Percentiles rank a stretch among this genome's conserved stretches.
These are phyloP conservation scores for Pestalotiopsis sp. DNA, from an alignment of 2,329 filamentous ascomycete species.

Conservation along the genomic window DNA sequence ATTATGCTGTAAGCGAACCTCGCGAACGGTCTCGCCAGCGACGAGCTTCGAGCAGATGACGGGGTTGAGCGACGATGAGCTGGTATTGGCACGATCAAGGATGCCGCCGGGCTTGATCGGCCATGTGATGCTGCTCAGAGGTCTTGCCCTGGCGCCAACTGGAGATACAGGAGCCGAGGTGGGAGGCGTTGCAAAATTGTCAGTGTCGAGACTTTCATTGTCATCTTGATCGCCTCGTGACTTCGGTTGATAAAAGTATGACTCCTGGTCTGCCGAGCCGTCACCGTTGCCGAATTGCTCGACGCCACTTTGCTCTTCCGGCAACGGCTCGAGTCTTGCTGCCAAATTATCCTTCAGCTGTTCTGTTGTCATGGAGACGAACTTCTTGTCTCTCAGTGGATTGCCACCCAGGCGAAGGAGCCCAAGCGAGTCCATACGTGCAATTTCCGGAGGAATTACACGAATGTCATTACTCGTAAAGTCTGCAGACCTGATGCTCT, in stretches of 20 bases:
- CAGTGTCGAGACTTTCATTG: conserved; percentile 49
- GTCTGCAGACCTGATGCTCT: conserved; percentile 74
- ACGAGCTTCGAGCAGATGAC: conserved; percentile 59
- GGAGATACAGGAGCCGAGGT: conserved; percentile 56
- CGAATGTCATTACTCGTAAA: conserved; percentile 85
- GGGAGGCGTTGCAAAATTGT: conserved; percentile 61
- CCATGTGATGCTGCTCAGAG: conserved; percentile 52
- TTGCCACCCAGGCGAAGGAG: conserved; percentile 85
- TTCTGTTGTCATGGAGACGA: conserved; percentile 76
- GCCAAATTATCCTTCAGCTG: conserved; percentile 78
- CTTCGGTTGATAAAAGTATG: conserved; percentile 29
- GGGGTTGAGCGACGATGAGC: conserved; percentile 62
- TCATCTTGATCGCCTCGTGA: conserved; percentile 25
- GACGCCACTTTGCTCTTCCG: conserved; percentile 24
- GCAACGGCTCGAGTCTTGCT: conserved; percentile 64
- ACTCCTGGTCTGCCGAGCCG: conserved; percentile 25
- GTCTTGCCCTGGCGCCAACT: conserved; percentile 49
- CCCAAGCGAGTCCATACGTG: conserved; percentile 75
- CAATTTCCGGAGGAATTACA: conserved; percentile 74
- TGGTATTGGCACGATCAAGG: conserved; percentile 70
- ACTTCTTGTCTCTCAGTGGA: conserved; percentile 85
- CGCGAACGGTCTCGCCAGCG: conserved; percentile 51
- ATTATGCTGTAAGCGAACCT: conserved; percentile 78
- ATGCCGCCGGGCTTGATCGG: conserved; percentile 61
- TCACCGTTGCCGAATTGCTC: conserved; percentile 29